These are phyloP conservation scores for Cryoendolithus antarcticus DNA, from an alignment of 2,329 filamentous ascomycete genomes.

Conservation along the genomic window DNA sequence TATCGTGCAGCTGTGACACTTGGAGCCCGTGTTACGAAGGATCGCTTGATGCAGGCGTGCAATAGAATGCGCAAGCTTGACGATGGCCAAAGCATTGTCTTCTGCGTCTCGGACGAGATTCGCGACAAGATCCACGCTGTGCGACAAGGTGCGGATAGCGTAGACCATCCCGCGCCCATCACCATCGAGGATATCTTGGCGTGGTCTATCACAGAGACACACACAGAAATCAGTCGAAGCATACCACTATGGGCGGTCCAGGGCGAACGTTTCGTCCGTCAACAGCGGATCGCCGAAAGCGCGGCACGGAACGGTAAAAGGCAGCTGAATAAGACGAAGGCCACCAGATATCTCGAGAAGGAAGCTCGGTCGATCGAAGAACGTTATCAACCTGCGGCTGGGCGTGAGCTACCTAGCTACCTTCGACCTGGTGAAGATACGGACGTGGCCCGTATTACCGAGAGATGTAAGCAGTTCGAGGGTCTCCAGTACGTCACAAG, in stretches of 20 bases:
- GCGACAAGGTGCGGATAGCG: slow-evolving; percentile 3
- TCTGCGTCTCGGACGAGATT: slow-evolving; percentile 49
- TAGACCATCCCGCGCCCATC: slow-evolving; percentile 20
- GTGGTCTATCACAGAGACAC: slow-evolving; percentile 50
- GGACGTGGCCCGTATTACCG: slow-evolving; percentile 11
- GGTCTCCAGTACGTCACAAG: slow-evolving; percentile 13
- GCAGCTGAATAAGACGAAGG: slow-evolving; percentile 15
- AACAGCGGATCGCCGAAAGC: slow-evolving; percentile 26
- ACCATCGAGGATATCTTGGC: slow-evolving; percentile 42
- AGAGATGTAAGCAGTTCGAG: slow-evolving; percentile 12
- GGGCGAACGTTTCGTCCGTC: slow-evolving; percentile 38
- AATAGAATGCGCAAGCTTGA: slow-evolving; percentile 63
- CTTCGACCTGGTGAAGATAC: slow-evolving; percentile 13
- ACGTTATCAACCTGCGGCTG: slow-evolving; percentile 31
- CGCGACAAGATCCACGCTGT: slow-evolving; percentile 36
- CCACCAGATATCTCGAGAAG: slow-evolving; percentile 39
- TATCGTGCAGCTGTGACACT: slow-evolving; percentile 58
- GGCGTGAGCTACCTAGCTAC: slow-evolving; percentile 1
- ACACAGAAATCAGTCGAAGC: slow-evolving; percentile 33
- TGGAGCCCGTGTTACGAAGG: slow-evolving; percentile 53
- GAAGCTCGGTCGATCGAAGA: slow-evolving; percentile 42
- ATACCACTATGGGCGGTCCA: slow-evolving; percentile 51
- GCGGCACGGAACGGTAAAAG: slow-evolving; percentile 5
- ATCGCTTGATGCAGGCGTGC: slow-evolving; percentile 56
- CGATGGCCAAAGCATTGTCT: slow-evolving; percentile 51